phyloP scores from a whole-genome alignment of 345 rosid genomes.

The Melaleuca alternifolia region DNA sequence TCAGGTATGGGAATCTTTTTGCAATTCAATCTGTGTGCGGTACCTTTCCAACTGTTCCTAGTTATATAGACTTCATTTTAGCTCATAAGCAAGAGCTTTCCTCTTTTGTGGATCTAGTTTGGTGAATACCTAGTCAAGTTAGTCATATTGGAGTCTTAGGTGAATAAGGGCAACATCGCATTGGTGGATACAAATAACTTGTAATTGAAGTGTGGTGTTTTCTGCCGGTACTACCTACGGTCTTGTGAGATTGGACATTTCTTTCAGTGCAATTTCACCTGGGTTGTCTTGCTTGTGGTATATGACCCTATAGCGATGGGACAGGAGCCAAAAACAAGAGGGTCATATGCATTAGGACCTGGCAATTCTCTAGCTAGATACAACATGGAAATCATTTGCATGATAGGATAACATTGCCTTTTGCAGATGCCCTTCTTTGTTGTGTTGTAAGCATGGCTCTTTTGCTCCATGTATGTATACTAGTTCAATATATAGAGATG shows the following conservation, averaged over 20 bases:
- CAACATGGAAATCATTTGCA: neutral
- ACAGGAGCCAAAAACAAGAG: neutral
- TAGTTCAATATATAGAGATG: neutral
- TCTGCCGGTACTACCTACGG: neutral
- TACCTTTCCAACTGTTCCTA: neutral
- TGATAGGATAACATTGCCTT: neutral
- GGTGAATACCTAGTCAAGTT: neutral
- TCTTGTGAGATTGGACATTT: neutral
- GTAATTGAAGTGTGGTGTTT: neutral
- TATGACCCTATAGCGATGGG: neutral
- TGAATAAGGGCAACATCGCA: neutral
- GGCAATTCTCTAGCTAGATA: neutral
- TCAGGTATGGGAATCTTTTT: constrained; percentile 30
- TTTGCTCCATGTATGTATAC: neutral
- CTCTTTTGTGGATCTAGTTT: neutral
- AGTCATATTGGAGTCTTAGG: neutral
- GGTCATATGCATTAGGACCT: neutral
- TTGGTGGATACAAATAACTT: neutral
- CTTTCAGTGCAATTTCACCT: neutral
- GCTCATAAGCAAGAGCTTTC: neutral
- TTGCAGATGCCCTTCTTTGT: neutral
- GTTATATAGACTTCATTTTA: neutral
- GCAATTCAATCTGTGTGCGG: neutral
- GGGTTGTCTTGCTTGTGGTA: neutral
- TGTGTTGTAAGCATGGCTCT: neutral